A percentile compares a stretch with the other conserved stretches of the same genome.
Evolutionary conservation across 1,284 basidiomycete species (phyloP).

Genomic region (Omphalotus olearius): DNA sequence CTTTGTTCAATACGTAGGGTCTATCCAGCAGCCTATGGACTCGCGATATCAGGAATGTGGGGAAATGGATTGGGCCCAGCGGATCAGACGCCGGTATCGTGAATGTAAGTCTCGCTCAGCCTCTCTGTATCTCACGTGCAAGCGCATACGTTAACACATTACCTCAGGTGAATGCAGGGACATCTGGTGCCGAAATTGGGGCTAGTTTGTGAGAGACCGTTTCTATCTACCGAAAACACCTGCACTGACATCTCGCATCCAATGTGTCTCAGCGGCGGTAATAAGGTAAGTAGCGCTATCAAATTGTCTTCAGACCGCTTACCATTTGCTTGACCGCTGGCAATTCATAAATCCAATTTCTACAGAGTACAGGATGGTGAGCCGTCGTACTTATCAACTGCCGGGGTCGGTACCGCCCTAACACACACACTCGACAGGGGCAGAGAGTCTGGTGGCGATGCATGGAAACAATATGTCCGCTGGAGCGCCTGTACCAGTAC

Average conservation of each 20-base stretch:
- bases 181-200: conserved; percentile 89
- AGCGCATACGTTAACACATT: conserved; percentile 15
- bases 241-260: conserved; percentile 11
- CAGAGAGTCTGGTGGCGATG: conserved; percentile 93
- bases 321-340: too few species aligned
- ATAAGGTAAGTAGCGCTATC: conserved; percentile 56
- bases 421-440: conserved; percentile 56
- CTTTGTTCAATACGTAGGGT: conserved; percentile 42
- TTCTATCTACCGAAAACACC: not conserved
- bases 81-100: conserved; percentile 87
- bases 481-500: conserved; percentile 82
- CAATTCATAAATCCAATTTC: conserved; percentile 4
- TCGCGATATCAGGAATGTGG: conserved; percentile 73
- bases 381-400: conserved; percentile 21
- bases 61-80: conserved; percentile 87
- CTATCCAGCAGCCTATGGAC: conserved; percentile 92
- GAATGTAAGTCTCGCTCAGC: conserved; percentile 46
- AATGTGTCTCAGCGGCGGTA: conserved; percentile 56
- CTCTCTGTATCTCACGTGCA: conserved; percentile 11
- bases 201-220: conserved; percentile 23
- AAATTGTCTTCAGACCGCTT: too few species aligned
- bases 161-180: conserved; percentile 82
- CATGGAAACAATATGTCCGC: conserved; percentile 92
- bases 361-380: conserved; percentile 77
- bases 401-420: not conserved